These are phyloP conservation scores for Tulasnella sp. DNA, from an alignment of 768 basidiomycete genomes.

Conservation along the genomic window DNA sequence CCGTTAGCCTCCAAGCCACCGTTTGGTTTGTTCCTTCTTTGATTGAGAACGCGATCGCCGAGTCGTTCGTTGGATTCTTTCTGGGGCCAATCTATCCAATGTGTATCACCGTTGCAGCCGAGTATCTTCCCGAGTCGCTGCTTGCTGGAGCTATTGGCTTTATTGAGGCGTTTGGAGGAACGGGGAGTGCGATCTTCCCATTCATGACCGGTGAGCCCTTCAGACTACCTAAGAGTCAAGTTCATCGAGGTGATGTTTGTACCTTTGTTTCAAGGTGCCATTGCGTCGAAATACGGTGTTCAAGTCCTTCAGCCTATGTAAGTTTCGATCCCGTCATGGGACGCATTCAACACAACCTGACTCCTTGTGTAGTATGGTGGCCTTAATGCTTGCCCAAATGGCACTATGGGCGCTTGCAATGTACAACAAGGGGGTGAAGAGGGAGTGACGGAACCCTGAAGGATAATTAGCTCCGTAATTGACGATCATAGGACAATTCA, in stretches of 20 bases:
- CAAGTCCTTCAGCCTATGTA: slow-evolving; percentile 51
- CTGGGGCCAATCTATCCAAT: slow-evolving; percentile 27
- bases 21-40: slow-evolving; percentile 28
- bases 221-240: not conserved
- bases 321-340: slow-evolving; percentile 20
- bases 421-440: not conserved
- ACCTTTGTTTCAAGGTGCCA: slow-evolving; percentile 22
- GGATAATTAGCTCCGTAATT: no score
- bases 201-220: slow-evolving; percentile 33
- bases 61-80: slow-evolving; percentile 28
- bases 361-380: slow-evolving; percentile 34
- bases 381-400: slow-evolving; percentile 49
- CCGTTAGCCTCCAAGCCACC: slow-evolving; percentile 22
- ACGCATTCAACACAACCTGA: not conserved
- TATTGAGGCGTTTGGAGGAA: slow-evolving; percentile 41
- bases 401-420: slow-evolving; percentile 32
- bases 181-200: slow-evolving; percentile 59
- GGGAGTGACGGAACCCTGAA: no score
- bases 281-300: slow-evolving; percentile 52
- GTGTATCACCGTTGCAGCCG: not conserved
- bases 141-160: slow-evolving; percentile 19
- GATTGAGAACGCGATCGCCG: slow-evolving; percentile 27
- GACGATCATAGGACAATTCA: no score
- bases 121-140: not conserved
- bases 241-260: not conserved